Evolutionary conservation across 2,329 filamentous ascomycete genomes (phyloP), one percentile per base, ranked within the genome.

Genomic region (Colletotrichum ledebouriae): DNA sequence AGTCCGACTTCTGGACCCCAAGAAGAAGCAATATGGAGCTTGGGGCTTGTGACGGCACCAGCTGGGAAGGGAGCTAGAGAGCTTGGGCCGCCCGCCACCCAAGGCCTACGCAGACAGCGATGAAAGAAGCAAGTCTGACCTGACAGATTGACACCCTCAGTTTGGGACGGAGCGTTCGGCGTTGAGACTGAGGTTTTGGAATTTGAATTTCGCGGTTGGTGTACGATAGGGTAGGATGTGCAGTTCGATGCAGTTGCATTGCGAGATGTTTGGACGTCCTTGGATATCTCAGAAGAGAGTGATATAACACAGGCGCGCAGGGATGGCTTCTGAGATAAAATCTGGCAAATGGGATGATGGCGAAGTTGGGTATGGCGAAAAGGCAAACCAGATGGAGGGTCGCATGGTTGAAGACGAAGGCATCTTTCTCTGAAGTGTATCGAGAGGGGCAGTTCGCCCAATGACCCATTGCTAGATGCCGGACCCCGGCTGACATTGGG

Each of bases 1-100:
- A 34, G 17, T 52, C 25, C 15, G 39, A 37, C 49, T 47, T 53
- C 47, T 55, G 53, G 47, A 59, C 46, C 56, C 56, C 41, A n/a
- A 25, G 37, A 56, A 59, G 33, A 68, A 55, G 60, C 33, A 59
- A 41, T 12, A 33, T 33, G 55, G 59, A 68, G 61, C 53, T 68
- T 50, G 47, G 65, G 60, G 53, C 60, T 59, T 49, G 55, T 42
- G 44, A 53, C 13, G 59, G 52, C 44, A 63, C 50, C 52, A 37
- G 44, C 44, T 57, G 52, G 17, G 41, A 34, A 52, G 25, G 22
- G 53, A 25, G 37, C 53, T 59, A 62, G n/a, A 59, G 61, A 65
- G 61, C 60, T 65, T 65, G 41, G 65, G 37, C 34, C 60, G 41
- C 47, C 61, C 33, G 46, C 46, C 53, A 34, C 47, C 22, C 6